Conservation (phyloP, 176 grass and related monocot genomes). For the Triticum monococcum region DNA sequence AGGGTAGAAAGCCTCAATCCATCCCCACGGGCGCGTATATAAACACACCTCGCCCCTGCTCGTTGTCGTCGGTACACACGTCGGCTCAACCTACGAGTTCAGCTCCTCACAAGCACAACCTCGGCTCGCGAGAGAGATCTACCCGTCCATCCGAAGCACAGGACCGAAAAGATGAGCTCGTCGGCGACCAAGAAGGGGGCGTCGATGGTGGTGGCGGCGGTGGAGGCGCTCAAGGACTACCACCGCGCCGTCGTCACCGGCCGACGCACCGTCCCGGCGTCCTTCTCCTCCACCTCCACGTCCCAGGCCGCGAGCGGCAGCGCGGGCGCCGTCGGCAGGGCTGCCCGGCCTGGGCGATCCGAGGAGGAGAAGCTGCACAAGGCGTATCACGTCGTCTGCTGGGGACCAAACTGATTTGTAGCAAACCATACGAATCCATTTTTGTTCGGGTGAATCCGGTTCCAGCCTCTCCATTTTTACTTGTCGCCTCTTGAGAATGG, state of each 20-base stretch:
- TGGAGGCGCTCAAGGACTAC: slow-evolving; percentile 82
- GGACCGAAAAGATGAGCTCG: background rate
- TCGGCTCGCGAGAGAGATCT: too few relatives aligned
- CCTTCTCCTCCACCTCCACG: slow-evolving; percentile 1
- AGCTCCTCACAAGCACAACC: too few relatives aligned
- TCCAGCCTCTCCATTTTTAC: too few relatives aligned
- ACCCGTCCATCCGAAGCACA: background rate
- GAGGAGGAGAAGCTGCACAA: slow-evolving; percentile 59
- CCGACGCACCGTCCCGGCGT: background rate
- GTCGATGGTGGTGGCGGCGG: slow-evolving; percentile 53
- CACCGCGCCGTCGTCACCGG: background rate
- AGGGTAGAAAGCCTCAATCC: too few relatives aligned
- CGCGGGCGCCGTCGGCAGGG: background rate
- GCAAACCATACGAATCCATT: too few relatives aligned
- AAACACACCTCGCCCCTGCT: too few relatives aligned
- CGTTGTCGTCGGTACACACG: too few relatives aligned
- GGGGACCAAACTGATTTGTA: slow-evolving; percentile 6
- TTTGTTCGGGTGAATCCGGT: too few relatives aligned
- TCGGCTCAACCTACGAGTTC: too few relatives aligned
- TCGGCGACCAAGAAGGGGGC: slow-evolving; percentile 37
- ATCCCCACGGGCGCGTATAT: too few relatives aligned
- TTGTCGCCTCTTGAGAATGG: too few relatives aligned
- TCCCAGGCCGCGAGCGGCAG: background rate
- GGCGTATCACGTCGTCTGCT: slow-evolving; percentile 76
- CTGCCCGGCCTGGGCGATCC: background rate